Base-by-base conservation (phyloP, 2,329 filamentous ascomycete species). In the Pyrenophora teres region DNA sequence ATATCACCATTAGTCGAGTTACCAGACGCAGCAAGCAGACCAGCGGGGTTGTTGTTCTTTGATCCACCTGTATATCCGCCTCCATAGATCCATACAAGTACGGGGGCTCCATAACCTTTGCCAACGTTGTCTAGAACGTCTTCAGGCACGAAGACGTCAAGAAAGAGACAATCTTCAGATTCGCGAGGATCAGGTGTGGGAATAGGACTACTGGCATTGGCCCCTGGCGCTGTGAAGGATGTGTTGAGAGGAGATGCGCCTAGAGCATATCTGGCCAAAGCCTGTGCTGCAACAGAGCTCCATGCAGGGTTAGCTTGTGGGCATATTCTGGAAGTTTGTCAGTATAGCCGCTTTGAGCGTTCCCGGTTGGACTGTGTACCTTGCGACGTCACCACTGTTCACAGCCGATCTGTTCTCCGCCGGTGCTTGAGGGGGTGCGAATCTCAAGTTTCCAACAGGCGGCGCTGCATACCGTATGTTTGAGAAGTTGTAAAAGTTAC, bases 391-490 rank as follows among this genome's bases (percentile, higher is more conserved):
- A 31, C 81, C 81, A 37, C 69, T 76, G 40, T 81, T 76, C n/a
- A 83, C 68, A 1, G 60, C 54, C 5, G 73, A 69, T 27, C 80
- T 74, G 58, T 81, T 77, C 38, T 68, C 58, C 6, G 67, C 67
- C 3, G 79, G 78, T 8, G 70, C 57, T 18, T 72, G 69, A 2
- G 82, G 81, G 25, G 77, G 75, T 15, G 73, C 73, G 56, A 82
- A 84, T 19, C 82, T 74, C 38, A 82, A 65, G 12, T 81, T 61
- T 8, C 79, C 81, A 2, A 80, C 54, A 1, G 82, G 82, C 12
- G 82, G 77, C 21, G 79, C 78, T 5, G 80, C 82, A 65, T 80
- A 85, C 37, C 81, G 77, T 54, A 84, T 83, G 59, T 84, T 83
- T 45, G 71, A 78, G 69, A 84, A 84, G 54, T 79, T 81, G 67